Conservation (phyloP, 2,329 filamentous ascomycete species). For the Epichloe aotearoae region DNA sequence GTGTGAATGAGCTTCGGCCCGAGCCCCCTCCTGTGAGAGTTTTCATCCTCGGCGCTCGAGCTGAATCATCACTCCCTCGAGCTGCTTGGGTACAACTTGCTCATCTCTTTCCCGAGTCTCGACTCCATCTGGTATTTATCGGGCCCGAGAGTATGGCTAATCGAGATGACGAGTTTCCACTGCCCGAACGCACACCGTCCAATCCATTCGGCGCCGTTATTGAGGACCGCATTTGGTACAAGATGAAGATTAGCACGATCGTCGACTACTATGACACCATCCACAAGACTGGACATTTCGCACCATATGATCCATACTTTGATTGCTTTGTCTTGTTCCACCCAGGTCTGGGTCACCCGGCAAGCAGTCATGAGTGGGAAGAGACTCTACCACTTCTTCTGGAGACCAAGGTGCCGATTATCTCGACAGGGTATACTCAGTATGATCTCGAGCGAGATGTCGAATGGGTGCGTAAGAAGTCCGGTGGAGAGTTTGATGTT, state of each 20-base stretch:
- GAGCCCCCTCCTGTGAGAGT: slow-evolving; percentile 80
- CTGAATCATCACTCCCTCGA: slow-evolving; percentile 91
- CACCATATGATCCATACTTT: slow-evolving; percentile 95
- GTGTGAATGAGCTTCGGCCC: slow-evolving; percentile 67
- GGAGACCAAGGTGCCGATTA: slow-evolving; percentile 89
- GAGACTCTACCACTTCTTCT: slow-evolving; percentile 79
- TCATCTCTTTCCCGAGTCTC: slow-evolving; percentile 88
- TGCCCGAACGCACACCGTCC: slow-evolving; percentile 67
- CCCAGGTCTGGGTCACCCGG: slow-evolving; percentile 87
- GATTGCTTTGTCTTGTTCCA: slow-evolving; percentile 97
- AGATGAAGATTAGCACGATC: slow-evolving; percentile 93
- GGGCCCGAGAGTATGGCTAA: slow-evolving; percentile 94
- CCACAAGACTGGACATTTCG: slow-evolving; percentile 80
- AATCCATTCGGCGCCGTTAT: slow-evolving; percentile 94
- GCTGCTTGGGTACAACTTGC: slow-evolving; percentile 88
- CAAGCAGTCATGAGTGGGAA: slow-evolving; percentile 86
- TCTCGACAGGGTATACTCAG: slow-evolving; percentile 92
- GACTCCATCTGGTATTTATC: slow-evolving; percentile 85
- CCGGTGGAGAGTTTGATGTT: slow-evolving; percentile 81
- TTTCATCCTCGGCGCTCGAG: slow-evolving; percentile 87
- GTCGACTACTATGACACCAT: slow-evolving; percentile 98
- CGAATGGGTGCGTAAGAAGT: slow-evolving; percentile 76
- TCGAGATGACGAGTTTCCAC: slow-evolving; percentile 81
- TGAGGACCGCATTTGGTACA: slow-evolving; percentile 76
- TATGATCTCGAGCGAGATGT: slow-evolving; percentile 90